Evolutionary conservation across 352 stramenopile species (phyloP).

Genomic region (Phytopythium litorale): DNA sequence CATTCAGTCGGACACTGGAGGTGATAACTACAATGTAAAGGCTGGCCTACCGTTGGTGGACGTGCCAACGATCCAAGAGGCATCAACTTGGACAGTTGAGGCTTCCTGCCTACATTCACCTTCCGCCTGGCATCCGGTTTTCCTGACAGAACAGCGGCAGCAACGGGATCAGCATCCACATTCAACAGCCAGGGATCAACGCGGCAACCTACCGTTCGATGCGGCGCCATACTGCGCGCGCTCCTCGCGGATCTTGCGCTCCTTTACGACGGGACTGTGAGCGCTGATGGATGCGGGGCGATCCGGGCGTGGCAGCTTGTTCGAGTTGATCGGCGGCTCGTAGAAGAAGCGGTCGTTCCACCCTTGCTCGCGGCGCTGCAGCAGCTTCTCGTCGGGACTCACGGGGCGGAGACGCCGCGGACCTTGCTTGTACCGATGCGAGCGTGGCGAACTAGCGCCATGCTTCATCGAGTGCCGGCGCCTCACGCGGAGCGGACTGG

Average conservation of each 20-base stretch:
- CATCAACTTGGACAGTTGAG: conserved; percentile 25
- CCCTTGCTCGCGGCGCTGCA: conserved; percentile 59
- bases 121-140: conserved; percentile 22
- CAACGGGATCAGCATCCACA: not conserved
- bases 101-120: conserved; percentile 16
- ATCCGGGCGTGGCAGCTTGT: conserved; percentile 30
- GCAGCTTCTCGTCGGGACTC: conserved; percentile 38
- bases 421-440: conserved; percentile 17
- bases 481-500: not conserved
- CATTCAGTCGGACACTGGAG: not conserved
- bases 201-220: not conserved
- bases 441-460: conserved; percentile 9
- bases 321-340: conserved; percentile 44
- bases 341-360: conserved; percentile 76
- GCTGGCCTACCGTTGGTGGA: conserved; percentile 23
- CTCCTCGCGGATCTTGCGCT: conserved; percentile 51
- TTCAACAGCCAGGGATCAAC: not conserved
- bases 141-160: conserved; percentile 10
- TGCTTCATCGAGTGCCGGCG: conserved; percentile 15
- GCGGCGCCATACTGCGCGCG: conserved; percentile 47
- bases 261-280: conserved; percentile 26
- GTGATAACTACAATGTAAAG: not conserved
- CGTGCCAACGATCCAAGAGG: conserved; percentile 29
- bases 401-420: conserved; percentile 38
- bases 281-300: conserved; percentile 18